phyloP scores from a whole-genome alignment of 2,329 filamentous ascomycete species.

The Aspergillus eucalypticola region DNA sequence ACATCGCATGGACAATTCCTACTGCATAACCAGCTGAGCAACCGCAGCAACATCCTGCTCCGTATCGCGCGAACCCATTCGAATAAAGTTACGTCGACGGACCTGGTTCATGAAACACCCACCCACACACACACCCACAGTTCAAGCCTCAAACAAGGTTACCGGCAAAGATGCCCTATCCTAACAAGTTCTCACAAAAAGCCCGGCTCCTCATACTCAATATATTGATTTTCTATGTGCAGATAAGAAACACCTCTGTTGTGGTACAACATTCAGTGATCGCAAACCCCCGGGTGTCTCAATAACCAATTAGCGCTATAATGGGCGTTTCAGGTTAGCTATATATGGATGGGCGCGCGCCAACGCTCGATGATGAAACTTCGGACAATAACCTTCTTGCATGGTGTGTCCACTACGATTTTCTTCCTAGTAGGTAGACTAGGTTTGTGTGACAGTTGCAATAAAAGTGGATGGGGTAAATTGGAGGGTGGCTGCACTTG shows the following conservation, averaged over 20 bases:
- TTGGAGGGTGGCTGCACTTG: no score
- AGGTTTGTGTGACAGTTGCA: no score
- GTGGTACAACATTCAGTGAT: not conserved
- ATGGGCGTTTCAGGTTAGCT: slow-evolving; percentile 1
- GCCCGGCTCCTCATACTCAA: not conserved
- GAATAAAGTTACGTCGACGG: not conserved
- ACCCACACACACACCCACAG: not conserved
- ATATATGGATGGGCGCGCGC: not conserved
- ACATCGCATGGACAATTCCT: not conserved
- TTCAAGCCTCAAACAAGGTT: not conserved
- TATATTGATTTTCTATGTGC: not conserved
- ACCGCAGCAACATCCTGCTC: not conserved
- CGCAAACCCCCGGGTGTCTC: not conserved
- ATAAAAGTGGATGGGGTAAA: no score
- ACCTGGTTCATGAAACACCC: not conserved
- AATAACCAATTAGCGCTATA: not conserved
- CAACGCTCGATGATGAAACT: not conserved
- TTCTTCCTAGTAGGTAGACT: no score
- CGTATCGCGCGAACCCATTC: not conserved
- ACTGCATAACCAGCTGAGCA: not conserved
- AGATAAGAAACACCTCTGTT: not conserved
- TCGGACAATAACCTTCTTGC: not conserved
- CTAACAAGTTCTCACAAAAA: not conserved
- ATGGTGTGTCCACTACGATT: not conserved
- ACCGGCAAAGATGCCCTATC: not conserved